Conservation (phyloP, 1,284 basidiomycete genomes). For the Apiotrichum veenhuisii region DNA sequence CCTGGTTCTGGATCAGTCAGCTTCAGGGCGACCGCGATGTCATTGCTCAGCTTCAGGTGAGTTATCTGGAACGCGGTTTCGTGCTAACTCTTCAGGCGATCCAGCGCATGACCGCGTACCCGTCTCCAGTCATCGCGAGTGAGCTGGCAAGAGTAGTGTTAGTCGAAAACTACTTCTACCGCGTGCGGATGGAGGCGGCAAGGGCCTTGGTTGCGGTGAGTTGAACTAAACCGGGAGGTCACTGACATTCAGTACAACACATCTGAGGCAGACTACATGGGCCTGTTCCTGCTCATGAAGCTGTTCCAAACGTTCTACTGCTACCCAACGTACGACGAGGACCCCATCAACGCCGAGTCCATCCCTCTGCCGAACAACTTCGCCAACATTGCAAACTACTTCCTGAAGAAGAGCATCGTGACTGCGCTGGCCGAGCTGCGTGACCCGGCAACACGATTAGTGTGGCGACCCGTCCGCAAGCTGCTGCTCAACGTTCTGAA, state of each 20-base stretch:
- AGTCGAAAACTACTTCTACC: slow-evolving; percentile 93
- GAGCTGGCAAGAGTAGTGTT: slow-evolving; percentile 86
- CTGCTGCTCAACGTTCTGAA: slow-evolving; percentile 86
- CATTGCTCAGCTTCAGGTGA: slow-evolving; percentile 91
- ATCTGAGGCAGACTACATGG: slow-evolving; percentile 55
- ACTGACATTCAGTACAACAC: slow-evolving; percentile 32
- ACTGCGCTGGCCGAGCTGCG: slow-evolving; percentile 36
- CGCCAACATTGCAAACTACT: slow-evolving; percentile 85
- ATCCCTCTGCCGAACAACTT: slow-evolving; percentile 93
- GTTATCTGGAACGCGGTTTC: slow-evolving; percentile 24
- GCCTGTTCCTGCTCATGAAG: slow-evolving; percentile 93
- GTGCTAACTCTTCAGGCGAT: slow-evolving; percentile 61
- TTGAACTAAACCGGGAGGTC: slow-evolving; percentile 11
- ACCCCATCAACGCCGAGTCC: slow-evolving; percentile 76
- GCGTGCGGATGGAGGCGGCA: slow-evolving; percentile 94
- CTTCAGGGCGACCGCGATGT: slow-evolving; percentile 94
- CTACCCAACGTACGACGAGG: slow-evolving; percentile 76
- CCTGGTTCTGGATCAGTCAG: slow-evolving; percentile 99
- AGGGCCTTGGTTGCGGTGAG: slow-evolving; percentile 76
- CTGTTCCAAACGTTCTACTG: slow-evolving; percentile 85
- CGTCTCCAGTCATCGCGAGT: slow-evolving; percentile 85
- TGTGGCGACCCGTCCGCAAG: slow-evolving; percentile 79
- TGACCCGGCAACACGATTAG: slow-evolving; percentile 29
- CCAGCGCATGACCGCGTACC: slow-evolving; percentile 72
- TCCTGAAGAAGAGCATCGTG: slow-evolving; percentile 67